These are phyloP conservation scores for Rubus parviflorus DNA, from an alignment of 306 rosid species.

Conservation along the genomic window DNA sequence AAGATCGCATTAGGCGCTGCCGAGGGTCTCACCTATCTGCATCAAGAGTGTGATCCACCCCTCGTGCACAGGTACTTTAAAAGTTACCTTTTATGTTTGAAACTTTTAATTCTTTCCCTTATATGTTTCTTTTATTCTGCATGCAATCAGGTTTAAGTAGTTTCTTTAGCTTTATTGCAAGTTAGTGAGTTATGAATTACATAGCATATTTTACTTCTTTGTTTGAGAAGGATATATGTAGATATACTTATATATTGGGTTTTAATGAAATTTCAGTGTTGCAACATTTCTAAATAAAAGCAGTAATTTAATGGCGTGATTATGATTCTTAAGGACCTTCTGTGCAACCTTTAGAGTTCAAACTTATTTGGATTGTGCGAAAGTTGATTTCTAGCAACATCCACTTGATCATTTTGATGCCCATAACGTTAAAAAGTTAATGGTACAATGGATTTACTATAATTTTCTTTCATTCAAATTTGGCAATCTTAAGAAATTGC, in stretches of 20 bases:
- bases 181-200: background rate
- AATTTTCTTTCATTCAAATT: background rate
- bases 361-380: background rate
- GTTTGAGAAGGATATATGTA: background rate
- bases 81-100: conserved; percentile 16
- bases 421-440: background rate
- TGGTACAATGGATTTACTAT: background rate
- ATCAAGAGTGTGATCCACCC: conserved; percentile 86
- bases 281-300: background rate
- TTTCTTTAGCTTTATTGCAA: background rate
- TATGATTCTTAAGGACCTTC: background rate
- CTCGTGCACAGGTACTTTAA: conserved; percentile 77
- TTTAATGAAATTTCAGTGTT: background rate
- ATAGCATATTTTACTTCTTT: background rate
- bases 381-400: background rate
- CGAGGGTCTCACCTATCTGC: conserved; percentile 80
- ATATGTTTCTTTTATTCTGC: background rate
- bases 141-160: background rate
- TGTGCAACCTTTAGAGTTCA: background rate
- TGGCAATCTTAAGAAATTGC: background rate
- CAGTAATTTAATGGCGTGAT: background rate
- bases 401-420: background rate
- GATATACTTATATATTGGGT: background rate
- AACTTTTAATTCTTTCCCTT: conserved; percentile 6
- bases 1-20: conserved; percentile 94